Evolutionary conservation across 768 basidiomycete species (phyloP).

Genomic region (Kwoniella heveanensis): DNA sequence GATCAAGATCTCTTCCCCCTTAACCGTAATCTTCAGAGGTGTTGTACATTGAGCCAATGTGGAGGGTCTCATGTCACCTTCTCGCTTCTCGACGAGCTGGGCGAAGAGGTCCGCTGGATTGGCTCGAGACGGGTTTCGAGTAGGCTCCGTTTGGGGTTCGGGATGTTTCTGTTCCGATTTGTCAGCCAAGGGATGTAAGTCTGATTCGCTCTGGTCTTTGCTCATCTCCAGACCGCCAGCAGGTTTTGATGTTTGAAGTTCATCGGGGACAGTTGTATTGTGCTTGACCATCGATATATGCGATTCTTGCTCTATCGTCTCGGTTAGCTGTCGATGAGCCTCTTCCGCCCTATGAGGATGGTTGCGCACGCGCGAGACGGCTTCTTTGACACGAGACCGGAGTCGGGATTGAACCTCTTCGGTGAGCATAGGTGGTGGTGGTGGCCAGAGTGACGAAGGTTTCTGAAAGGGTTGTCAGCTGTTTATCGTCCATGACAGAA

Average conservation of each 20-base stretch:
- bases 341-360: constrained; percentile 20
- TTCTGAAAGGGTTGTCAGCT: constrained; percentile 37
- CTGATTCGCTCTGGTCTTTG: constrained; percentile 16
- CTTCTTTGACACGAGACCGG: constrained; percentile 44
- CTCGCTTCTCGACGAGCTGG: constrained; percentile 16
- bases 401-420: constrained; percentile 48
- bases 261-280: constrained; percentile 20
- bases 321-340: not conserved
- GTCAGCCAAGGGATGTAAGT: constrained; percentile 42
- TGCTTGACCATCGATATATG: constrained; percentile 1
- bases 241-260: constrained; percentile 22
- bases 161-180: constrained; percentile 42
- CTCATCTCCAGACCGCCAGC: constrained; percentile 12
- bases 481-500: not conserved
- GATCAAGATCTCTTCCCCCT: constrained; percentile 54
- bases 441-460: constrained; percentile 57
- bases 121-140: constrained; percentile 37
- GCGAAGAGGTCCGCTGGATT: constrained; percentile 42
- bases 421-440: constrained; percentile 54
- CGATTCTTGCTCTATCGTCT: not conserved
- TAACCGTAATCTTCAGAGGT: constrained; percentile 47
- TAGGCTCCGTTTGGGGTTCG: constrained; percentile 36
- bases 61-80: constrained; percentile 19
- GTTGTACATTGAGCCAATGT: constrained; percentile 45
- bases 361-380: constrained; percentile 29